phyloP scores from a whole-genome alignment of 345 rosid genomes.

The Populus tremula region DNA sequence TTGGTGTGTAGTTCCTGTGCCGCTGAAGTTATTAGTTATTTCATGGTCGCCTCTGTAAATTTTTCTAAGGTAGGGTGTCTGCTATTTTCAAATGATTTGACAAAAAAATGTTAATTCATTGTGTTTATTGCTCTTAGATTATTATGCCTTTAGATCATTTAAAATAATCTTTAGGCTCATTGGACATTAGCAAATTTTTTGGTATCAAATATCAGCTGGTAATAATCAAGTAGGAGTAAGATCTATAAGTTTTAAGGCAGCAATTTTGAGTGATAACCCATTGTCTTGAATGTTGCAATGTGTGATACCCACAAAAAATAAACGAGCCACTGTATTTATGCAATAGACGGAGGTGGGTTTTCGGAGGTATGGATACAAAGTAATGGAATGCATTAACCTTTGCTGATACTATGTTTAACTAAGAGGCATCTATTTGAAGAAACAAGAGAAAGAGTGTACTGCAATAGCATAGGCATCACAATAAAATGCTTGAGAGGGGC shows the following conservation, averaged over 20 bases:
- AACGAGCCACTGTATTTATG: not conserved
- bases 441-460: not conserved
- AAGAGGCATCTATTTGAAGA: not conserved
- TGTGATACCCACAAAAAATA: not conserved
- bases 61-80: not conserved
- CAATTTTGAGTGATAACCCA: not conserved
- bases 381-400: not conserved
- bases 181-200: not conserved
- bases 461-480: not conserved
- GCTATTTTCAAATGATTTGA: not conserved
- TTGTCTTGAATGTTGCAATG: not conserved
- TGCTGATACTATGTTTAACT: not conserved
- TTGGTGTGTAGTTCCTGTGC: not conserved
- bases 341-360: not conserved
- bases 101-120: not conserved
- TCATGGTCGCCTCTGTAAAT: not conserved
- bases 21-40: not conserved
- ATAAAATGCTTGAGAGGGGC: not conserved
- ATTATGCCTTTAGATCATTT: not conserved
- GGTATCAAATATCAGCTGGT: not conserved
- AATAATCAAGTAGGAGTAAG: not conserved
- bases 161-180: not conserved
- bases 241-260: not conserved
- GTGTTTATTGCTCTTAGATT: not conserved
- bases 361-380: not conserved